Evolutionary conservation across 108 stramenopile species (phyloP).

Genomic region (Nitzschia sp.): DNA sequence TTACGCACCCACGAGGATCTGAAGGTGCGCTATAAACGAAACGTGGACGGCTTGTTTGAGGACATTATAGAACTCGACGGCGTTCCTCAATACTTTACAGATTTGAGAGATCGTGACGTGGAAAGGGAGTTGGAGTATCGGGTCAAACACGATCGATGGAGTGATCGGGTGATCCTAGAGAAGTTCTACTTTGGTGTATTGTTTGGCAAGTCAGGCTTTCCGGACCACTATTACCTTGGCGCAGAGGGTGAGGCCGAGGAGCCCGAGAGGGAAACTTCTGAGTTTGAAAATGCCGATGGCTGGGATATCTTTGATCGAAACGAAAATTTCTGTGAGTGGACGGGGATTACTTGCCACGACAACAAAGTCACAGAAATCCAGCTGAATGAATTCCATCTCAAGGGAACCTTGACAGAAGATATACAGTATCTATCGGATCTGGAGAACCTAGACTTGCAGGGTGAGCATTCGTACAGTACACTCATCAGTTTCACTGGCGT

Average conservation of each 20-base stretch:
- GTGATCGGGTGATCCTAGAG: constrained; percentile 34
- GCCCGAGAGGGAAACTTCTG: background rate
- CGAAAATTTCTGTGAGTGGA: constrained; percentile 33
- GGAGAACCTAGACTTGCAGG: constrained; percentile 27
- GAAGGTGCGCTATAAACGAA: background rate
- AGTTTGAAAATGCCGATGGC: background rate
- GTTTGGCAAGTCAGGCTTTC: constrained; percentile 24
- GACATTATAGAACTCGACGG: background rate
- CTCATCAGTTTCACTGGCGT: background rate
- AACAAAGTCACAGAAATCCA: constrained; percentile 4
- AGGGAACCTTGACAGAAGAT: constrained; percentile 39
- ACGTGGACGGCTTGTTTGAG: background rate
- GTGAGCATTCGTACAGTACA: background rate
- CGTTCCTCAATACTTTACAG: constrained; percentile 27
- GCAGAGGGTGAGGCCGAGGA: background rate
- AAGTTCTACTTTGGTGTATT: constrained; percentile 22
- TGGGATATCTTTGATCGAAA: constrained; percentile 27
- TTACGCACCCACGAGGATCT: too few species aligned
- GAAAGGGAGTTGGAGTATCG: constrained; percentile 16
- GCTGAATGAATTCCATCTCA: constrained; percentile 4
- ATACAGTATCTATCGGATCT: constrained; percentile 35
- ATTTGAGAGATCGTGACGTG: constrained; percentile 5
- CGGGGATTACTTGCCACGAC: constrained; percentile 32
- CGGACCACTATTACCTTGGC: constrained; percentile 10
- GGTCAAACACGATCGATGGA: constrained; percentile 14